phyloP scores from a whole-genome alignment of 768 basidiomycete genomes.

The Chlorophyllum brunneum region DNA sequence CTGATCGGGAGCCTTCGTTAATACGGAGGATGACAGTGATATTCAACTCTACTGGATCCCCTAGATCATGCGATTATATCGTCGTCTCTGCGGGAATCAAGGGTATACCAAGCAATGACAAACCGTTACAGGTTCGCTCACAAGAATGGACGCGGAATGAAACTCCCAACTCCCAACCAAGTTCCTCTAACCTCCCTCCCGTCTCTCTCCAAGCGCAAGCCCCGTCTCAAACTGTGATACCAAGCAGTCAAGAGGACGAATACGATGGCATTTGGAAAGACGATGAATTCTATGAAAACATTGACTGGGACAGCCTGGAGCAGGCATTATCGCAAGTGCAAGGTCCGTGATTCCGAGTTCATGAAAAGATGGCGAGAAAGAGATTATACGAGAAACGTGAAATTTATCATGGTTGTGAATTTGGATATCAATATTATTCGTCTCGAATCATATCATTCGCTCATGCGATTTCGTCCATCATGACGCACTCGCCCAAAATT shows the following conservation, averaged over 20 bases:
- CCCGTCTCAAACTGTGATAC: constrained; percentile 3
- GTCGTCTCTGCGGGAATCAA: constrained; percentile 59
- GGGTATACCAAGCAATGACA: constrained; percentile 14
- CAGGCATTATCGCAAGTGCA: constrained; percentile 19
- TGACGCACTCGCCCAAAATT: no score
- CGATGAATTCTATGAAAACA: constrained; percentile 37
- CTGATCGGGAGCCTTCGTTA: constrained; percentile 42
- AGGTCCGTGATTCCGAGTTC: not conserved
- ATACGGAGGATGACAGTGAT: constrained; percentile 74
- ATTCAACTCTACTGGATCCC: constrained; percentile 61
- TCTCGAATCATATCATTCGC: no score
- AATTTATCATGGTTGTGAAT: no score
- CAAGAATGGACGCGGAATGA: not conserved
- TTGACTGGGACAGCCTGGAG: constrained; percentile 27
- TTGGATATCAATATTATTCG: not conserved
- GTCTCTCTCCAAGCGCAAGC: constrained; percentile 1
- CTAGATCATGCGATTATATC: constrained; percentile 71
- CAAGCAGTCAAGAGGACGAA: constrained; percentile 21
- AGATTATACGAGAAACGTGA: no score
- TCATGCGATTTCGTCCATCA: no score
- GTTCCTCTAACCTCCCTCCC: not conserved
- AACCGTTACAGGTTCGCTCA: not conserved
- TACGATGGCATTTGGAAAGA: constrained; percentile 44
- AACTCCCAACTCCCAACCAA: not conserved
- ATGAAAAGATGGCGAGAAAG: not conserved